Evolutionary conservation across 805 yeast genomes (phyloP), one percentile per base, ranked within the genome.

Genomic region (Lipomyces sp.): DNA sequence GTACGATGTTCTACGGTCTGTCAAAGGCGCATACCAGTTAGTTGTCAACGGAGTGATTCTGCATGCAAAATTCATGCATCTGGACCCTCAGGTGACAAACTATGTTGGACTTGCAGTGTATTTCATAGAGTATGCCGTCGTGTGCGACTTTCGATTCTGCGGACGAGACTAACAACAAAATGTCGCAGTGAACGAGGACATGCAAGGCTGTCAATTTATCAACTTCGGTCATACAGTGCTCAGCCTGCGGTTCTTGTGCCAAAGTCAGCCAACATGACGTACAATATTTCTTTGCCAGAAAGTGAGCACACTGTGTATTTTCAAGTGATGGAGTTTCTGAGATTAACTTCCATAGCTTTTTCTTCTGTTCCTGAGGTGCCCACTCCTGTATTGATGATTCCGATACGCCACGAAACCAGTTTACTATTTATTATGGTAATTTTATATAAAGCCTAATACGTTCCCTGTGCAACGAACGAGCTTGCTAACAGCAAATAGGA

Each of bases 41-140:
- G 37, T 33, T 5, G 58, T 54, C 29, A 47, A 43, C 19, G 58
- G 58, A 1, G 49, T 54, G 38, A 47, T 54, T 11, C 36, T 54
- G 21, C 51, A 50, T 32, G 35, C 57, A 11, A 26, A 40, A 21
- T 54, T 51, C 29, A 29, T 54, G 31, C 33, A 37, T 21, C 29
- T 39, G 1, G 44, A 26, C 14, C 26, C 18, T 23, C 23, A 31
- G 18, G 11, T 33, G 13, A 23, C 16, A 7, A 38, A 49, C 38
- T 36, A 19, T 16, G 22, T 38, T 8, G 16, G 37, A 23, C 34
- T 49, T 33, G 49, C 53, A 5, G 45, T 38, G 11, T 39, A 28
- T 13, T 49, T 8, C 39, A 22, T 49, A 10, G 39, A 37, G 28
- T 13, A 5, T 13, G 23, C 21, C 6, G 16, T n/a, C n/a, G n/a